Conservation (phyloP, 2,329 filamentous ascomycete genomes). For the Sphaerulina musiva region DNA sequence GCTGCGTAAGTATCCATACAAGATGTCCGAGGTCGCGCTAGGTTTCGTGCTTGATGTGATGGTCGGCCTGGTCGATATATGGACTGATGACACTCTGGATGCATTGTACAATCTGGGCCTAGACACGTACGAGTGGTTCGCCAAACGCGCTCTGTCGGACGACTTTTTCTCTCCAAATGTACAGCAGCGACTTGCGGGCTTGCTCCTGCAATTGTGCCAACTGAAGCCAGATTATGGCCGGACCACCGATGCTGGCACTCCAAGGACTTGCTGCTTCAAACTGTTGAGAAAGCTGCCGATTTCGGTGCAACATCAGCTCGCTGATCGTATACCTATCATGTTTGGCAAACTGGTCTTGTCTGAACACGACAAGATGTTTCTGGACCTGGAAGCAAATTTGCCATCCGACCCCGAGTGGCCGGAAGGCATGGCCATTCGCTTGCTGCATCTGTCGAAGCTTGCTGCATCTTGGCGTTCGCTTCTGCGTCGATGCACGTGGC, state of each 20-base stretch:
- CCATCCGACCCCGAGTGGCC: slow-evolving; percentile 60
- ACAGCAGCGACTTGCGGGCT: slow-evolving; percentile 58
- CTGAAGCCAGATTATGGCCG: slow-evolving; percentile 61
- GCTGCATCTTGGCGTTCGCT: slow-evolving; percentile 81
- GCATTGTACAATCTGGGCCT: slow-evolving; percentile 60
- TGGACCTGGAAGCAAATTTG: slow-evolving; percentile 75
- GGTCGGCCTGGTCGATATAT: slow-evolving; percentile 55
- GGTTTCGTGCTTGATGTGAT: slow-evolving; percentile 63
- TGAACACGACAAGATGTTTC: slow-evolving; percentile 74
- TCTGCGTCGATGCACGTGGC: slow-evolving; percentile 78
- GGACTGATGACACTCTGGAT: slow-evolving; percentile 52
- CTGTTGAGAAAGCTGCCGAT: slow-evolving; percentile 63
- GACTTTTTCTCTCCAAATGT: slow-evolving; percentile 63
- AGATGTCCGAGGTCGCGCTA: slow-evolving; percentile 67
- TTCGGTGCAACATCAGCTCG: slow-evolving; percentile 68
- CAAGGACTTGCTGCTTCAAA: slow-evolving; percentile 65
- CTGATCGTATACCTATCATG: slow-evolving; percentile 61
- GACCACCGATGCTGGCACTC: slow-evolving; percentile 43
- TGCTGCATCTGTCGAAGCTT: slow-evolving; percentile 68
- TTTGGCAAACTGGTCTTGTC: slow-evolving; percentile 79
- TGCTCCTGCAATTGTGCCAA: slow-evolving; percentile 66
- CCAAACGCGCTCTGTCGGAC: slow-evolving; percentile 59
- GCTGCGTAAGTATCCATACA: slow-evolving; percentile 53
- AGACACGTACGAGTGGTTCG: slow-evolving; percentile 74
- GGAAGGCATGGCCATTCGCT: slow-evolving; percentile 79